Percentiles rank a stretch among this genome's conserved stretches.
Evolutionary conservation across 495 filamentous ascomycete species (phyloP).

Genomic region (Cercophora newfieldiana): DNA sequence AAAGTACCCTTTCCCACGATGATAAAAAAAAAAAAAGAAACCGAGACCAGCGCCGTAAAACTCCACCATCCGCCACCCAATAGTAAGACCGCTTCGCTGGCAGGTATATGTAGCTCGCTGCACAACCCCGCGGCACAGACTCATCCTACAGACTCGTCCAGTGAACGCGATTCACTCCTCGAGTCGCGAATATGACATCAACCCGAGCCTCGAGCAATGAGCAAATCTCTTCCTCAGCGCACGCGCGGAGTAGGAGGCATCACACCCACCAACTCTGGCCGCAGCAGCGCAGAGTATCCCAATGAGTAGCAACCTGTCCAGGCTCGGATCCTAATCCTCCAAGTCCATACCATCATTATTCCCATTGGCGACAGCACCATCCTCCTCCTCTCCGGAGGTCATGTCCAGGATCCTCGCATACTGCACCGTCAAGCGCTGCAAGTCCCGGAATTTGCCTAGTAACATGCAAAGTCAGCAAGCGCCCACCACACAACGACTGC

Average conservation of each 20-base stretch:
- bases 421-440: constrained; percentile 88
- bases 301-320: no score
- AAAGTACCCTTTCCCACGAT: background rate
- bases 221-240: no score
- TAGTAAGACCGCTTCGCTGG: background rate
- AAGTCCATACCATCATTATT: constrained; percentile 27
- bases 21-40: background rate
- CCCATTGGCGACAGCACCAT: constrained; percentile 21
- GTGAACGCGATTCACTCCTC: no score
- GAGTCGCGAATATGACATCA: no score
- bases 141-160: no score
- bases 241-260: no score
- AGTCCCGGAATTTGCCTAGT: constrained; percentile 86
- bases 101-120: background rate
- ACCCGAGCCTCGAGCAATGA: no score
- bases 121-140: background rate
- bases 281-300: no score
- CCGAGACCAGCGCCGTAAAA: background rate
- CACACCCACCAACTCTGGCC: no score
- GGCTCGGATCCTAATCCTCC: constrained; percentile 16
- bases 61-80: background rate
- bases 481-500: no score
- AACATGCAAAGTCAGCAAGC: constrained; percentile 35
- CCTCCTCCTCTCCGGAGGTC: constrained; percentile 54
- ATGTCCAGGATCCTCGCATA: constrained; percentile 75